These are phyloP conservation scores for Diaporthe humulicola DNA, from an alignment of 2,329 filamentous ascomycete genomes.

Conservation along the genomic window DNA sequence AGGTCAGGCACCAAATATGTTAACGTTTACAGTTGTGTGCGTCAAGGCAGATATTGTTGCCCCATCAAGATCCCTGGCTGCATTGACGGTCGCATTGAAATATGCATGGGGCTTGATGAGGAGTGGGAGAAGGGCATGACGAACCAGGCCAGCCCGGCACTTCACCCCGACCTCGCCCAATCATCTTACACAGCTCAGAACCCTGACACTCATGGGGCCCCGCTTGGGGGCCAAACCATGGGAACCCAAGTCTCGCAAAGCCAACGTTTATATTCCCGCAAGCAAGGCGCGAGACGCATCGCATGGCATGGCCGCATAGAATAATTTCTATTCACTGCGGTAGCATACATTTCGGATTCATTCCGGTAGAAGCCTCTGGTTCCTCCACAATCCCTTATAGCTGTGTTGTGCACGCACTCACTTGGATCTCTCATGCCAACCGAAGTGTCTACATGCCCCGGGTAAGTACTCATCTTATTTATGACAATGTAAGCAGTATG, in stretches of 20 bases:
- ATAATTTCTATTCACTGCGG: not conserved
- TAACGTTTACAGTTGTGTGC: not conserved
- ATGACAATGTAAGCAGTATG: not conserved
- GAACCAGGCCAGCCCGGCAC: constrained; percentile 18
- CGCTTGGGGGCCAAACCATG: constrained; percentile 18
- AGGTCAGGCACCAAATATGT: constrained; percentile 3
- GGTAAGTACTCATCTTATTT: not conserved
- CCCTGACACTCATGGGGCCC: not conserved
- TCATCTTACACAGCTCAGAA: constrained; percentile 38
- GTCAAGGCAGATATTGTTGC: not conserved
- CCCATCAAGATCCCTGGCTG: constrained; percentile 24
- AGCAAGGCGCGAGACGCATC: not conserved
- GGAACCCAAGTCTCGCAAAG: no score
- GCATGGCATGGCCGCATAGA: not conserved
- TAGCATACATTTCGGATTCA: not conserved
- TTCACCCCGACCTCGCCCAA: constrained; percentile 22
- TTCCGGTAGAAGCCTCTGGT: no score
- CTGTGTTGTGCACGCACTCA: not conserved
- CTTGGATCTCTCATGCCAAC: not conserved
- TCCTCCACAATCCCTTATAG: not conserved
- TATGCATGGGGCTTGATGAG: constrained; percentile 17
- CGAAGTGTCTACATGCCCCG: not conserved
- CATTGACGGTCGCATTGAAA: constrained; percentile 22
- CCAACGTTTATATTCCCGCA: not conserved
- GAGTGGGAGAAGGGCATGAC: not conserved